Conservation (phyloP, 768 basidiomycete species). For the Suillus decipiens region DNA sequence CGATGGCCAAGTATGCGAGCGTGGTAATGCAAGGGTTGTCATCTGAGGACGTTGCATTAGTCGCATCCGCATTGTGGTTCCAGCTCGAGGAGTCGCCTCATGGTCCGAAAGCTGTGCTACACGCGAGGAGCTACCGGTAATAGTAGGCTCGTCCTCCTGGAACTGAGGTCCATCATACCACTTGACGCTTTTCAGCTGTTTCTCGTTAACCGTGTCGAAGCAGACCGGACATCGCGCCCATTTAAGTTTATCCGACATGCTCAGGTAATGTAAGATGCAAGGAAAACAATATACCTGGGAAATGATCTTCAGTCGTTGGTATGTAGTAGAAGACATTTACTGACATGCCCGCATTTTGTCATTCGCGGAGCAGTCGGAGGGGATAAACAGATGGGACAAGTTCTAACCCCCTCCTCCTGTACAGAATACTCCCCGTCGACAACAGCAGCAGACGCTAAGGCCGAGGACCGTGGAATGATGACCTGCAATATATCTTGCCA, state of each 20-base stretch:
- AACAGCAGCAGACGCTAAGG: slow-evolving; percentile 65
- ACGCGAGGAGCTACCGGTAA: slow-evolving; percentile 47
- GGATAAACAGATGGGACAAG: slow-evolving; percentile 95
- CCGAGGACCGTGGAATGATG: slow-evolving; percentile 83
- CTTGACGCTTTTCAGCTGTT: slow-evolving; percentile 90
- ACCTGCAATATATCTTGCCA: slow-evolving; percentile 97
- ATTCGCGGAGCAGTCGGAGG: slow-evolving; percentile 87
- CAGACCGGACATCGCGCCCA: slow-evolving; percentile 97
- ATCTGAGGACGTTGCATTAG: slow-evolving; percentile 93
- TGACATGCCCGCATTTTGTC: slow-evolving; percentile 97
- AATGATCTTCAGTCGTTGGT: slow-evolving; percentile 18
- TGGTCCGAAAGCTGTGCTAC: slow-evolving; percentile 39
- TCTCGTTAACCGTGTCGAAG: slow-evolving; percentile 88
- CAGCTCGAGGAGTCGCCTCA: slow-evolving; percentile 47
- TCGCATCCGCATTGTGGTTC: slow-evolving; percentile 76
- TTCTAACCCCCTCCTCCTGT: slow-evolving; percentile 62
- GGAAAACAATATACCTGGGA: slow-evolving; percentile 89
- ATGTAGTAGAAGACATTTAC: slow-evolving; percentile 34
- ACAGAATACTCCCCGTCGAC: slow-evolving; percentile 39
- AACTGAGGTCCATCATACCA: slow-evolving; percentile 68
- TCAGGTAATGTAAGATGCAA: slow-evolving; percentile 90
- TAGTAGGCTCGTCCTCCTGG: slow-evolving; percentile 28
- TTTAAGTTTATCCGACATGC: slow-evolving; percentile 76
- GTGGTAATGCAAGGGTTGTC: slow-evolving; percentile 91
- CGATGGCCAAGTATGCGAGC: slow-evolving; percentile 91